Evolutionary conservation across 441 rosid genomes (phyloP), one percentile per base, ranked within the genome.

Genomic region (Codiaeum variegatum): DNA sequence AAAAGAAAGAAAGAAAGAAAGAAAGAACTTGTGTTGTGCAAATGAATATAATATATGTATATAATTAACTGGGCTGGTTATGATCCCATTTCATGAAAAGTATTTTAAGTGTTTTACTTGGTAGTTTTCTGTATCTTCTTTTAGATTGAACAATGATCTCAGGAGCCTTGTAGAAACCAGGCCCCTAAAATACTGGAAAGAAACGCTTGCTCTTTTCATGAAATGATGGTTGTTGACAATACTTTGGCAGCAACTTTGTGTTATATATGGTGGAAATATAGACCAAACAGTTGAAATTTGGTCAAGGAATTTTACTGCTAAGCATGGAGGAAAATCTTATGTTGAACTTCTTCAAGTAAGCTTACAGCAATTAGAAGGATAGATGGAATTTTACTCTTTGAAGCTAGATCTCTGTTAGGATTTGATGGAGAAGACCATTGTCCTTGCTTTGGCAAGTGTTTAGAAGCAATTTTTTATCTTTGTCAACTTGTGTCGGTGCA

Each of bases 401-500:
- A 47, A 38, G 46, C 28, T 66, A 75, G 65, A 78, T 62, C 78
- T 82, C 70, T 72, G 42, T 38, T 80, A 96, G 99, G 99, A 96
- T 81, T 86, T 96, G 83, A 96, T 94, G 98, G 99, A 96, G 85
- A 96, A 96, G 85, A 96, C 99, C 63, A 96, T 94, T 63, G 98
- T 91, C 63, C 90, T 96, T 83, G 97, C 97, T 76, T 83, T 96
- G 86, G 99, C 97, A 73, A 92, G 92, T 56, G 98, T 97, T 34
- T 95, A 94, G 84, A 94, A 90, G 85, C 88, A 79, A 75, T 94
- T 89, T 76, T 76, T 86, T 93, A 81, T 87, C 98, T 56, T 84
- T 96, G n/a, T 94, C n/a, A n/a, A n/a, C n/a, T n/a, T n/a, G n/a
- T n/a, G n/a, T n/a, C n/a, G n/a, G n/a, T n/a, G n/a, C n/a, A n/a